phyloP scores from a whole-genome alignment of 1,284 basidiomycete genomes.

The Trametes hirsuta region DNA sequence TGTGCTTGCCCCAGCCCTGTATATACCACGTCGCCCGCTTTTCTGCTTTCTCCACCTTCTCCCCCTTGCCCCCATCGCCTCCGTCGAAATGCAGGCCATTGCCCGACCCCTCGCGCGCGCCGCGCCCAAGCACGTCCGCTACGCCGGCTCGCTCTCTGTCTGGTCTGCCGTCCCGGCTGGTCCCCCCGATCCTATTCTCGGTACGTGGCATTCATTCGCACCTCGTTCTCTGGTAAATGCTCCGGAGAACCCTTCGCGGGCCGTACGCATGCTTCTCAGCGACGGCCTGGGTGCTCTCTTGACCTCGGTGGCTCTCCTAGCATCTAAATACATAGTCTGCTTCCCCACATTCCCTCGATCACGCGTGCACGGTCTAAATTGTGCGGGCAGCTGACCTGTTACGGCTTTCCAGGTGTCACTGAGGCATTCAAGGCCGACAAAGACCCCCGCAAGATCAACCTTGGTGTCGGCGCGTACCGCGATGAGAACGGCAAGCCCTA shows the following conservation, averaged over 20 bases:
- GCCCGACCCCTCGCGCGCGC: slow-evolving; percentile 38
- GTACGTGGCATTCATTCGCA: slow-evolving; percentile 46
- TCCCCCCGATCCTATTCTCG: slow-evolving; percentile 93
- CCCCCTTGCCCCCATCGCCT: slow-evolving; percentile 14
- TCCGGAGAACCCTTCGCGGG: slow-evolving; percentile 8
- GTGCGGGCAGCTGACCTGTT: background rate
- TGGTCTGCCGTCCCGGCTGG: slow-evolving; percentile 88
- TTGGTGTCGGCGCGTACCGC: slow-evolving; percentile 95
- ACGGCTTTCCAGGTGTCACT: slow-evolving; percentile 63
- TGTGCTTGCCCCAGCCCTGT: slow-evolving; percentile 2
- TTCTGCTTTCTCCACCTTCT: slow-evolving; percentile 4
- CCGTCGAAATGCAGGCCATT: slow-evolving; percentile 39
- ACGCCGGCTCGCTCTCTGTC: slow-evolving; percentile 56
- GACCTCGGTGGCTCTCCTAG: background rate
- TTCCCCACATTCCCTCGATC: slow-evolving; percentile 12
- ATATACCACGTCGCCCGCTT: slow-evolving; percentile 15
- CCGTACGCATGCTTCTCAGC: too few relatives aligned
- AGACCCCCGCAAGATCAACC: slow-evolving; percentile 92
- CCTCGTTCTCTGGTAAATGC: slow-evolving; percentile 10
- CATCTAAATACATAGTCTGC: background rate
- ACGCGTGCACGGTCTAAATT: background rate
- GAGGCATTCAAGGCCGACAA: slow-evolving; percentile 97
- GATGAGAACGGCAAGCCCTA: slow-evolving; percentile 97
- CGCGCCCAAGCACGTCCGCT: slow-evolving; percentile 35
- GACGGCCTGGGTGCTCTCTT: too few relatives aligned